A percentile compares a stretch with the other conserved stretches of the same genome.
Conservation (phyloP, 2,329 filamentous ascomycete species). For the Exophiala lecanii-corni region DNA sequence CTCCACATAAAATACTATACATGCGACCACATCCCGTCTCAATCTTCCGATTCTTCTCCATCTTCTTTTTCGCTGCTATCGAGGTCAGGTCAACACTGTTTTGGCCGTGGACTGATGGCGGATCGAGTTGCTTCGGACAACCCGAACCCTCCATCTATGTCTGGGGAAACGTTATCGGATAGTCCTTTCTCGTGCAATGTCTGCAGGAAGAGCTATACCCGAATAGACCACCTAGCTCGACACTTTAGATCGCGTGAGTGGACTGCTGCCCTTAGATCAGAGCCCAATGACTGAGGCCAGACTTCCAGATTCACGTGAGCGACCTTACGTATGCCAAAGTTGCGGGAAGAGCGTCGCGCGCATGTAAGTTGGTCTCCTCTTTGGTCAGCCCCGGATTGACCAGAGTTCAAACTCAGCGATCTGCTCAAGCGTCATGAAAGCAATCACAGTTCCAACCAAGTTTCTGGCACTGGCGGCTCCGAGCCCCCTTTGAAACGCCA, state of each 20-base stretch:
- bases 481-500: neutral
- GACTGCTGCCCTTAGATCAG: neutral
- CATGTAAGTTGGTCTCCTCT: neutral
- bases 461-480: neutral
- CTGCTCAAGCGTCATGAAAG: neutral
- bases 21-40: neutral
- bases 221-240: neutral
- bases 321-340: neutral
- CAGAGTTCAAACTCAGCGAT: neutral
- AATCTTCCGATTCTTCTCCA: neutral
- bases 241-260: neutral
- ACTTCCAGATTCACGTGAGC: neutral
- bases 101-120: neutral
- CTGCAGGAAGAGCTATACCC: constrained; percentile 1
- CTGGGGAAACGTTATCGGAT: neutral
- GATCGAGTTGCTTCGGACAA: too few relatives aligned
- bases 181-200: neutral
- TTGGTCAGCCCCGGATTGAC: neutral
- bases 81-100: neutral
- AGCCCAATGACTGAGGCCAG: neutral
- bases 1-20: neutral
- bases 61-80: neutral
- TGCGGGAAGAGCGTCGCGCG: neutral
- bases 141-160: neutral
- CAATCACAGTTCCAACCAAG: neutral